Conservation (phyloP, 371 early-diverging fungal species). For the Actinomortierella ambigua region DNA sequence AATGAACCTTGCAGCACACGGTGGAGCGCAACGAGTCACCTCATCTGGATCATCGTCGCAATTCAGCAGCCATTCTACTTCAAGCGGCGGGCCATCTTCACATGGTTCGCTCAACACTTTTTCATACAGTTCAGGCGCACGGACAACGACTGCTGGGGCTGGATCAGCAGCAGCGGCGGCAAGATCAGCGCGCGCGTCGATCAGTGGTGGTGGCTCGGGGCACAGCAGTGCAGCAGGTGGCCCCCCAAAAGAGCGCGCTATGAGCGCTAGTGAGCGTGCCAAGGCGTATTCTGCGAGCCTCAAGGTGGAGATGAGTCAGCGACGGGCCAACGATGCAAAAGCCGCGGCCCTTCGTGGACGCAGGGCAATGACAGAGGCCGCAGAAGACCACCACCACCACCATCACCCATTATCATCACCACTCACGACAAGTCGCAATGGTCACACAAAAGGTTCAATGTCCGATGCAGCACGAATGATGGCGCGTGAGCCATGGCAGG, state of each 20-base stretch:
- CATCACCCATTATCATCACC: too few relatives aligned
- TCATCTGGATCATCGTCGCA: constrained; percentile 3
- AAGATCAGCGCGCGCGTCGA: constrained; percentile 21
- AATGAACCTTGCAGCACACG: constrained; percentile 32
- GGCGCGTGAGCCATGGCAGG: too few relatives aligned
- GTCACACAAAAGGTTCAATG: constrained; percentile 1
- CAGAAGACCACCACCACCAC: too few relatives aligned
- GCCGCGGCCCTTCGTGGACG: constrained; percentile 4
- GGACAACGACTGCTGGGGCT: constrained; percentile 11
- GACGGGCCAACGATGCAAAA: constrained; percentile 16
- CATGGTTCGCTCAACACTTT: too few relatives aligned
- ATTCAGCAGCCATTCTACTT: not conserved
- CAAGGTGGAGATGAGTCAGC: constrained; percentile 36
- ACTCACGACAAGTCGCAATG: constrained; percentile 9
- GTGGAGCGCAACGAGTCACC: constrained; percentile 37
- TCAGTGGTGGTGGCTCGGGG: constrained; percentile 2
- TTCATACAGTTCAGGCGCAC: too few relatives aligned
- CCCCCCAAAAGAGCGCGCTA: constrained; percentile 12
- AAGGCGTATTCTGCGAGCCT: constrained; percentile 35
- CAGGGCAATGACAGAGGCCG: not conserved
- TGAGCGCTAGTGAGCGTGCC: constrained; percentile 44
- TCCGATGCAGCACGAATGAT: too few relatives aligned
- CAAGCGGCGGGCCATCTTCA: not conserved
- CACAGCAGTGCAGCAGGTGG: not conserved
- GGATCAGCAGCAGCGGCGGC: too few relatives aligned